Percentiles rank a stretch among this genome's conserved stretches.
Evolutionary conservation across 108 stramenopile genomes (phyloP).

Genomic region (Cyclostephanos invisitatus): DNA sequence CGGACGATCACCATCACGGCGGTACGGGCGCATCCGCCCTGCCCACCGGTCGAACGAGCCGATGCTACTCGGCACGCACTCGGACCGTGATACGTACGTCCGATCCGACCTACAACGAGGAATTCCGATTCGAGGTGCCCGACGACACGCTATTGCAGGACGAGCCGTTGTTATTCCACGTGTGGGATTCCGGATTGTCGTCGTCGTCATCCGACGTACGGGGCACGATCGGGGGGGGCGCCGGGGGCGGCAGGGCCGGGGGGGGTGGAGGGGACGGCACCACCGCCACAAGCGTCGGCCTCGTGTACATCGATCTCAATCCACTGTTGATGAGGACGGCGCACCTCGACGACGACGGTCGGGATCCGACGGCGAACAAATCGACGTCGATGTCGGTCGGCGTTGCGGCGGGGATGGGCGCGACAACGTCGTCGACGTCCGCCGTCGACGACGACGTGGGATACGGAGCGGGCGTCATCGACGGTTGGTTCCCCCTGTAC

Average conservation of each 20-base stretch:
- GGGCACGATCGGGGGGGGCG: constrained; percentile 16
- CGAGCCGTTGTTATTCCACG: constrained; percentile 94
- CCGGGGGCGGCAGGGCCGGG: constrained; percentile 28
- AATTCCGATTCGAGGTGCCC: constrained; percentile 94
- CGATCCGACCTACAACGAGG: constrained; percentile 91
- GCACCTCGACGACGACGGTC: constrained; percentile 34
- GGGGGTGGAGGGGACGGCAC: too few relatives aligned
- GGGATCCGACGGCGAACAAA: constrained; percentile 13
- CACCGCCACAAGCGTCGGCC: constrained; percentile 78
- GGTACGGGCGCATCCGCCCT: not conserved
- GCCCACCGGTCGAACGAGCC: constrained; percentile 47
- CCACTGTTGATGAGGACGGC: constrained; percentile 89
- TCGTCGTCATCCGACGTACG: too few relatives aligned
- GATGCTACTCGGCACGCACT: constrained; percentile 87
- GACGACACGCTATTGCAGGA: constrained; percentile 96
- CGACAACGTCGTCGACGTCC: not conserved
- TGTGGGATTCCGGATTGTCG: constrained; percentile 86
- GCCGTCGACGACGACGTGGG: not conserved
- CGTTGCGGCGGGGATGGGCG: not conserved
- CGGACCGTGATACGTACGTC: constrained; percentile 65
- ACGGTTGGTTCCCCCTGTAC: constrained; percentile 96
- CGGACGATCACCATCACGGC: constrained; percentile 6
- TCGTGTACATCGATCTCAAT: constrained; percentile 96
- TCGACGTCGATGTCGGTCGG: constrained; percentile 4
- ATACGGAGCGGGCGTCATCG: constrained; percentile 55